These are phyloP conservation scores for Trametes pubescens DNA, from an alignment of 1,284 basidiomycete genomes.

Conservation along the genomic window DNA sequence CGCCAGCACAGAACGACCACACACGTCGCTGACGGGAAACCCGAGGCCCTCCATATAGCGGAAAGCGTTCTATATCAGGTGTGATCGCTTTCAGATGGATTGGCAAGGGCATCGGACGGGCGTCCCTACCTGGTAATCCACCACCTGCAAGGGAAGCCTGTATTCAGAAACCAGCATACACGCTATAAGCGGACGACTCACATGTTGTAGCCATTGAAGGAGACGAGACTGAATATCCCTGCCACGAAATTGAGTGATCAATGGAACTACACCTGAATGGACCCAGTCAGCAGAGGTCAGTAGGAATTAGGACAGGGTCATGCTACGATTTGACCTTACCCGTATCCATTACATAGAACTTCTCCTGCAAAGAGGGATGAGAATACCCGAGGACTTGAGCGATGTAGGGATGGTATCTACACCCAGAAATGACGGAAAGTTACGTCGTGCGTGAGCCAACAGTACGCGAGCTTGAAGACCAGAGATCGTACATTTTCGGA, in stretches of 20 bases:
- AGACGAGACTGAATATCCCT: conserved; percentile 13
- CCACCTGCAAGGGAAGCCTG: not conserved
- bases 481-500: conserved; percentile 14
- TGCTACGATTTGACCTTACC: conserved; percentile 5
- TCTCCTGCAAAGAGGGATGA: conserved; percentile 13
- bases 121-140: conserved; percentile 20
- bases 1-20: not conserved
- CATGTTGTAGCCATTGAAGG: conserved; percentile 21
- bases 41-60: conserved; percentile 8
- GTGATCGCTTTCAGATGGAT: not conserved
- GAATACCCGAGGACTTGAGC: conserved; percentile 26
- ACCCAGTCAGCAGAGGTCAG: too few relatives aligned
- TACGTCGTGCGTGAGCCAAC: not conserved
- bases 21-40: conserved; percentile 16
- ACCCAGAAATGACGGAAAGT: not conserved
- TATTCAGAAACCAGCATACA: too few relatives aligned
- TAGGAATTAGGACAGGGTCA: not conserved
- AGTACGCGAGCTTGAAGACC: not conserved
- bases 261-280: conserved; percentile 12
- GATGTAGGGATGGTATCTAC: conserved; percentile 24
- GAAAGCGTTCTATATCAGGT: conserved; percentile 12
- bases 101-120: not conserved
- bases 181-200: not conserved
- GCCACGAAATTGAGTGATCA: conserved; percentile 19
- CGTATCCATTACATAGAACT: conserved; percentile 26